Conservation (phyloP, 164 flowering plant genomes). For the Magnolia kwangsiensis region DNA sequence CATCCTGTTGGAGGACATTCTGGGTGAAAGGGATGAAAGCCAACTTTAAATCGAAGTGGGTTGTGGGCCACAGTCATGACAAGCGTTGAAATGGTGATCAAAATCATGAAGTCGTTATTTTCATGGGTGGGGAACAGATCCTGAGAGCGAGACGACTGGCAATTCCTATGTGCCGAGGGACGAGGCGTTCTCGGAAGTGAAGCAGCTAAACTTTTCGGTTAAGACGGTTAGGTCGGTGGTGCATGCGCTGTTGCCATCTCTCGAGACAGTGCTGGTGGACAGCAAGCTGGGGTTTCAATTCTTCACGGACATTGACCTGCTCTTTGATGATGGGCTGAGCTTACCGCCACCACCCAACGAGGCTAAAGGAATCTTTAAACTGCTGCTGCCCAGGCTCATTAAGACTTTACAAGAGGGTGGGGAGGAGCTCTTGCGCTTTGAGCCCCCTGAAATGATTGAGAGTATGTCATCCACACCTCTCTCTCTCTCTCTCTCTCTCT, state of each 20-base stretch:
- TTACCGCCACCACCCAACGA: conserved; percentile 16
- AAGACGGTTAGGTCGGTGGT: conserved; percentile 47
- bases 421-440: conserved; percentile 30
- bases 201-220: conserved; percentile 39
- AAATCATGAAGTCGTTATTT: no score
- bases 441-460: conserved; percentile 27
- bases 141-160: conserved; percentile 40
- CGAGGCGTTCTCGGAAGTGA: conserved; percentile 59
- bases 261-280: conserved; percentile 28
- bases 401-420: conserved; percentile 12
- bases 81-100: no score
- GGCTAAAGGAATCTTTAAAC: conserved; percentile 3
- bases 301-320: conserved; percentile 43
- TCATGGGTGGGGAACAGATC: conserved; percentile 33
- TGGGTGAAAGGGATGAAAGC: no score
- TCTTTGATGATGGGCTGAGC: conserved; percentile 38
- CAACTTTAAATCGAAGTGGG: no score
- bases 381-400: conserved; percentile 21
- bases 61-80: no score
- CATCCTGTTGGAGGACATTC: no score
- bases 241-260: conserved; percentile 43
- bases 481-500: not conserved
- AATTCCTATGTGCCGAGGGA: conserved; percentile 67
- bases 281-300: conserved; percentile 31
- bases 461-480: conserved; percentile 6